phyloP scores from a whole-genome alignment of 2,329 filamentous ascomycete species.

The Colletotrichum sp. region DNA sequence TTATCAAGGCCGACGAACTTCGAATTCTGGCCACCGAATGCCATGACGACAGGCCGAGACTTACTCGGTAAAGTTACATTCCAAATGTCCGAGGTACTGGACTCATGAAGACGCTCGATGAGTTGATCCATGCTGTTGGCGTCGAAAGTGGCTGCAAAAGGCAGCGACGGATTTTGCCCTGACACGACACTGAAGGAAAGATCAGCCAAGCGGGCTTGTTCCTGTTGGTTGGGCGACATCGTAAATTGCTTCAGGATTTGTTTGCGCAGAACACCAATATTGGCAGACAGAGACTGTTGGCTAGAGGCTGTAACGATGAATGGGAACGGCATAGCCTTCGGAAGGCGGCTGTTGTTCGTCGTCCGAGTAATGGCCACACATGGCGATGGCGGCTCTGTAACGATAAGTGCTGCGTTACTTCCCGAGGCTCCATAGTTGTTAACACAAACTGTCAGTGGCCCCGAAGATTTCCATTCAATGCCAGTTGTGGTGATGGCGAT shows the following conservation, averaged over 20 bases:
- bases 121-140: background rate
- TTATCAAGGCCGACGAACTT: background rate
- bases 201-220: background rate
- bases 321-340: background rate
- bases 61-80: constrained; percentile 8
- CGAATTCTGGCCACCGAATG: constrained; percentile 41
- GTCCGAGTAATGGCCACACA: background rate
- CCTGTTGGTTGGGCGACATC: background rate
- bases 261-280: background rate
- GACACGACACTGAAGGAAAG: background rate
- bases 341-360: background rate
- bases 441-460: constrained; percentile 30
- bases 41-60: constrained; percentile 33
- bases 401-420: constrained; percentile 26
- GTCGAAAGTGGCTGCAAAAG: background rate
- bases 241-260: background rate
- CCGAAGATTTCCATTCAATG: background rate
- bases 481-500: background rate
- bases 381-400: constrained; percentile 13
- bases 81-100: background rate
- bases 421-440: constrained; percentile 41
- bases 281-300: background rate
- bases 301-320: background rate
- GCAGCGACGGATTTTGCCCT: background rate
- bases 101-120: background rate